phyloP scores from a whole-genome alignment of 306 rosid species.

The Oxytropis ochrocephala region DNA sequence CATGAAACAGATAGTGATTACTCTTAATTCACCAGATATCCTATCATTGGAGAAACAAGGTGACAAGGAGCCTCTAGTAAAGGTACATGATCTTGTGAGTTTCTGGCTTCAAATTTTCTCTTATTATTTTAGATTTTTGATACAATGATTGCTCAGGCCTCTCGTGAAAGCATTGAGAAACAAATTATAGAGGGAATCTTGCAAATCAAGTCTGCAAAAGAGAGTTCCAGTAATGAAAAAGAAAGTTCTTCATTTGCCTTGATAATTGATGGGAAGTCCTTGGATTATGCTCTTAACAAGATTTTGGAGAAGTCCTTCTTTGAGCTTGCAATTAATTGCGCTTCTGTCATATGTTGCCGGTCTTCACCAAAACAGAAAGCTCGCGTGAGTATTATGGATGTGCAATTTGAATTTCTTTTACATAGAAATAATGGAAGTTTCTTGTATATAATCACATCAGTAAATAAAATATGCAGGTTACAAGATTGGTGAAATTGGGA shows the following conservation, averaged over 20 bases:
- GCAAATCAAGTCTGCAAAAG: constrained; percentile 41
- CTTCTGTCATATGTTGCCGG: constrained; percentile 84
- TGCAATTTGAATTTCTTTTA: neutral
- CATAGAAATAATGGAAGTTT: neutral
- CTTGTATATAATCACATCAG: constrained; percentile 4
- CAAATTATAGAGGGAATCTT: constrained; percentile 57
- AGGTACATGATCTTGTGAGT: constrained; percentile 39
- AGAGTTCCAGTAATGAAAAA: constrained; percentile 23
- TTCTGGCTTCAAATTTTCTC: neutral
- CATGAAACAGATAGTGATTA: constrained; percentile 65
- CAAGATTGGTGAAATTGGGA: constrained; percentile 63
- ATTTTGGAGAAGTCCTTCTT: constrained; percentile 50
- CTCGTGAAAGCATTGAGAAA: constrained; percentile 48
- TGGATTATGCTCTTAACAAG: constrained; percentile 59
- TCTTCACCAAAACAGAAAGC: constrained; percentile 91
- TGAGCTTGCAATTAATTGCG: constrained; percentile 64
- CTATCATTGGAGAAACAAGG: constrained; percentile 55
- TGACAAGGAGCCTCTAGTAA: constrained; percentile 41
- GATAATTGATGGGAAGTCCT: constrained; percentile 85
- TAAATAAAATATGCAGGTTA: constrained; percentile 48
- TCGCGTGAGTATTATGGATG: constrained; percentile 49
- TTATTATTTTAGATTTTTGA: constrained; percentile 22
- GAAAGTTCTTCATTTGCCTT: constrained; percentile 45
- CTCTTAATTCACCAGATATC: constrained; percentile 67
- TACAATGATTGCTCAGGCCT: constrained; percentile 51